These are phyloP conservation scores for Zizania palustris DNA, from an alignment of 202 grass and related monocot genomes.

Conservation along the genomic window DNA sequence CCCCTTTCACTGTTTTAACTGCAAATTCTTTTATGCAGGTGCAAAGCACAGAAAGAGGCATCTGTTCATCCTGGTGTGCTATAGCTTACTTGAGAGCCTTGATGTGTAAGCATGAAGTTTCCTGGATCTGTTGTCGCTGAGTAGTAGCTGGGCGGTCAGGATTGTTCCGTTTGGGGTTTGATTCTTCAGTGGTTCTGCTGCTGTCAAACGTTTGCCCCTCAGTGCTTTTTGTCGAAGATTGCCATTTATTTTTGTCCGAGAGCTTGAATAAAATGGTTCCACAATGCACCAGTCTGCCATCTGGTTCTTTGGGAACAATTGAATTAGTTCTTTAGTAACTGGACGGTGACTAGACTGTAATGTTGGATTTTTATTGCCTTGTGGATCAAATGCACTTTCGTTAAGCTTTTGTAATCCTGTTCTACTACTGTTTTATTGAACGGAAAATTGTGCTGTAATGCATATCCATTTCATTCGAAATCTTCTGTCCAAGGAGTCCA, in stretches of 20 bases:
- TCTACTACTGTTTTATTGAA: neutral
- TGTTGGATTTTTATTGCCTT: slow-evolving; percentile 19
- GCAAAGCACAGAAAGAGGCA: slow-evolving; percentile 85
- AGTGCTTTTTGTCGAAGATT: slow-evolving; percentile 13
- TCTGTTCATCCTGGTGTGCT: slow-evolving; percentile 59
- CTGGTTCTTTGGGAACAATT: slow-evolving; percentile 37
- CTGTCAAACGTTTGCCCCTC: neutral
- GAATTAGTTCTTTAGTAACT: slow-evolving; percentile 2
- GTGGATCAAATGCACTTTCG: neutral
- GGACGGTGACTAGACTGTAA: slow-evolving; percentile 18
- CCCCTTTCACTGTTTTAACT: slow-evolving; percentile 21
- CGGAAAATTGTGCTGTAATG: neutral
- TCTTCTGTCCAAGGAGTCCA: neutral
- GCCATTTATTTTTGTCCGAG: slow-evolving; percentile 35
- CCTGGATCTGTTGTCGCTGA: slow-evolving; percentile 11
- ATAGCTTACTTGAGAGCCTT: slow-evolving; percentile 40
- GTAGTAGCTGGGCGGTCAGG: neutral
- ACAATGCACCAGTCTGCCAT: neutral
- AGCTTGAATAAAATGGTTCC: slow-evolving; percentile 49
- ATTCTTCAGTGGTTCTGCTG: slow-evolving; percentile 15
- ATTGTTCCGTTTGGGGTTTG: slow-evolving; percentile 29
- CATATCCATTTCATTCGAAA: neutral
- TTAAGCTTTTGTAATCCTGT: slow-evolving; percentile 18
- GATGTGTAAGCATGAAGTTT: slow-evolving; percentile 22
- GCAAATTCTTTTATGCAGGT: slow-evolving; percentile 55